Evolutionary conservation across 805 yeast species (phyloP).

Genomic region (Saccharomyces paradoxus): DNA sequence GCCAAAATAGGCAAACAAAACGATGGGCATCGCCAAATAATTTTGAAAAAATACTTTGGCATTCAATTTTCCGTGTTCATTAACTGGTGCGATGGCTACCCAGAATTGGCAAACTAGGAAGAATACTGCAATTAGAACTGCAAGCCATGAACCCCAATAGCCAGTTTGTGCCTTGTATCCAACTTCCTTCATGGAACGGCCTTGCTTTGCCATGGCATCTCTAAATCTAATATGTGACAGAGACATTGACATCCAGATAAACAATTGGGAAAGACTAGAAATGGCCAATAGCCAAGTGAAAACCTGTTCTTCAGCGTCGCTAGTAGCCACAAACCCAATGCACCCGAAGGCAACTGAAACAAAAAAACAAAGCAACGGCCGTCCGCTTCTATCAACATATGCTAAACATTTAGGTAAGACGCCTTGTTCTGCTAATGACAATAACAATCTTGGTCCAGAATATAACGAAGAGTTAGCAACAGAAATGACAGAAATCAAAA

Average conservation of each 20-base stretch:
- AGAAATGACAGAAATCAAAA: conserved; percentile 49
- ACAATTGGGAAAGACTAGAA: conserved; percentile 67
- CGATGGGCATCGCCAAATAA: conserved; percentile 41
- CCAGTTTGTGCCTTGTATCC: conserved; percentile 54
- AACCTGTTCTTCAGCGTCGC: conserved; percentile 45
- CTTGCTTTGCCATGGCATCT: conserved; percentile 44
- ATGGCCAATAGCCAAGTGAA: conserved; percentile 73
- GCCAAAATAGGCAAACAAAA: conserved; percentile 36
- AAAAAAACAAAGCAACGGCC: conserved; percentile 46
- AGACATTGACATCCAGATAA: conserved; percentile 74
- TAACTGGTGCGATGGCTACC: conserved; percentile 58
- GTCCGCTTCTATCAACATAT: conserved; percentile 43
- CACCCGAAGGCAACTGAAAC: conserved; percentile 43
- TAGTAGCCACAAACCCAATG: conserved; percentile 55
- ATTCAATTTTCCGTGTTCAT: conserved; percentile 19
- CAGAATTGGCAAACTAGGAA: conserved; percentile 63
- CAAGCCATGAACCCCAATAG: conserved; percentile 47
- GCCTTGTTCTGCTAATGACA: conserved; percentile 45
- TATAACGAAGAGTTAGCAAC: conserved; percentile 57
- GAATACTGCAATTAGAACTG: conserved; percentile 42
- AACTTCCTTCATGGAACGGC: conserved; percentile 48
- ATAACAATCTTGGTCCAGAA: conserved; percentile 50
- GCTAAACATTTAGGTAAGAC: conserved; percentile 41
- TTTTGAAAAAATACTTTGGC: conserved; percentile 41
- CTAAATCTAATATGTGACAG: conserved; percentile 63